phyloP scores from a whole-genome alignment of 495 filamentous ascomycete species.

The Aspergillus saccharolyticus region DNA sequence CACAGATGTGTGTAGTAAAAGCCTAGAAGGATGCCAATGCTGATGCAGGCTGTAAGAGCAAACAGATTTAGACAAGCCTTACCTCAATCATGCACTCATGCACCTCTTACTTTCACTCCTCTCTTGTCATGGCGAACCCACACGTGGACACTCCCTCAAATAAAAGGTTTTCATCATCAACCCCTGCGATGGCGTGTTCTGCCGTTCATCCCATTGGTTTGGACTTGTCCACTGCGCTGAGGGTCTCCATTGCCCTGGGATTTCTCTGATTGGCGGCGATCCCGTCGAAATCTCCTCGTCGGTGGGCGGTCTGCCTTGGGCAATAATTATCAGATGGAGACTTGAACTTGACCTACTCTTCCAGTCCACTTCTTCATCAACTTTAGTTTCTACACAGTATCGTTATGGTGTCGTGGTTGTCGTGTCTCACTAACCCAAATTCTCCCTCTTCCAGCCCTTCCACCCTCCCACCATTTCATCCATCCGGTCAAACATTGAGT shows the following conservation, averaged over 20 bases:
- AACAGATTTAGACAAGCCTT: background rate
- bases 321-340: slow-evolving; percentile 7
- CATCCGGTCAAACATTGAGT: background rate
- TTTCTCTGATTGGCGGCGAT: slow-evolving; percentile 7
- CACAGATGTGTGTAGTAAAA: background rate
- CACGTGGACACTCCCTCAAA: slow-evolving; percentile 19
- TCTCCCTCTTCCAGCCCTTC: no score
- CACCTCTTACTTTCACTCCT: no score
- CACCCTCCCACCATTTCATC: background rate
- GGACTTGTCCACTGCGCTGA: background rate
- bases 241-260: slow-evolving; percentile 1
- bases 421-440: background rate
- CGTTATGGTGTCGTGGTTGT: background rate
- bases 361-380: background rate
- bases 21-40: background rate
- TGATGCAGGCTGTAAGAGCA: background rate
- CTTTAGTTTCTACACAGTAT: background rate
- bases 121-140: slow-evolving; percentile 4
- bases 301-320: slow-evolving; percentile 11
- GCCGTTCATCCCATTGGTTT: slow-evolving; percentile 21
- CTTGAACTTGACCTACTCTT: no score
- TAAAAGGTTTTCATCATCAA: slow-evolving; percentile 28
- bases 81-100: no score
- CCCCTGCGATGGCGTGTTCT: slow-evolving; percentile 33
- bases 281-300: background rate